Base-by-base conservation (phyloP, 2,329 filamentous ascomycete species). In the Capronia epimyces region DNA sequence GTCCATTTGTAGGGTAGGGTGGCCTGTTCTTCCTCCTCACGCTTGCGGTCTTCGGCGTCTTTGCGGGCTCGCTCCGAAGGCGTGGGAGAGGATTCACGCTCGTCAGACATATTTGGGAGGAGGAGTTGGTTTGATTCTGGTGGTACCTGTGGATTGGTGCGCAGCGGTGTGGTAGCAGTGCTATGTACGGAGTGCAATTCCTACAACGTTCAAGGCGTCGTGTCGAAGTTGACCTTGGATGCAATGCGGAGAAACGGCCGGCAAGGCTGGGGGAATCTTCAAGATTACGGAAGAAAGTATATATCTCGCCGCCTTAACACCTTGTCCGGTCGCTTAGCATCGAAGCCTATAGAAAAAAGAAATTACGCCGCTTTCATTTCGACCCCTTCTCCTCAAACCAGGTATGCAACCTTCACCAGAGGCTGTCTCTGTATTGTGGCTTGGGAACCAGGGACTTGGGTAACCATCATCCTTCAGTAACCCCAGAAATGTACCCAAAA, bases 1-100 rank as follows among this genome's bases (percentile, higher is more conserved):
- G 80, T 86, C 93, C 93, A 98, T 74, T 94, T 93, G 82, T 98
- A 98, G 1, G 93, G 93, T 36, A 98, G 83, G 20, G 84, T 81
- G 36, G 83, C 86, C 75, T 98, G 93, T 73, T 98, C 93, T 63
- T 84, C 86, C 50, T 80, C 76, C 73, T 98, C 89, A 67, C 84
- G 83, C 56, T 82, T 84, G 63, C 77, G 77, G 59, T 75, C 75
- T 62, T 79, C 79, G 57, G 73, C 74, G 63, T 83, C 79, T 59
- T 75, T 70, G 56, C 69, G 71, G 52, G 76, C 73, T 54, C 76
- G 79, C 64, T 79, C 75, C 50, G 74, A 70, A 18, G 76, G 74
- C 12, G 76, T 71, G 3, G 76, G 76, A 13, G 75, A 77, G 25
- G 68, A 46, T 12, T 36, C 37, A 16, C 56, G 56, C 16, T 25